These are phyloP conservation scores for Hypoxylon lenormandii DNA, from an alignment of 495 filamentous ascomycete species.

Conservation along the genomic window DNA sequence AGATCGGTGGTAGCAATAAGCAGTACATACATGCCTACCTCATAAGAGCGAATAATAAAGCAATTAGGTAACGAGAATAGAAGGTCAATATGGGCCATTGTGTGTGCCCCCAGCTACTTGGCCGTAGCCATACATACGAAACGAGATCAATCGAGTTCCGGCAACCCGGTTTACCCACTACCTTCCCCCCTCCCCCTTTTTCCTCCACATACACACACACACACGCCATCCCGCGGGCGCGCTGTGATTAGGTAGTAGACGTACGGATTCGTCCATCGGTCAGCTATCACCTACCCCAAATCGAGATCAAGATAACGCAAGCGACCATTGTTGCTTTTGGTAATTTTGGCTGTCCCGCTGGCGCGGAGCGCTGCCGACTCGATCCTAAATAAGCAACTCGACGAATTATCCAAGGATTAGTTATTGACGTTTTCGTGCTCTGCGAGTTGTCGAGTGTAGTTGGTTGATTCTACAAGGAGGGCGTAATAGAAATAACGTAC, in stretches of 20 bases:
- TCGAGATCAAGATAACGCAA: slow-evolving; percentile 39
- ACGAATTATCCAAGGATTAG: background rate
- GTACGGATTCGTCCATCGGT: slow-evolving; percentile 38
- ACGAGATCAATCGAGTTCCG: slow-evolving; percentile 1
- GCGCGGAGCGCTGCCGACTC: slow-evolving; percentile 12
- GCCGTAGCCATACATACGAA: background rate
- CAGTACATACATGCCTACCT: too few species aligned
- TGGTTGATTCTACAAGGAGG: too few species aligned
- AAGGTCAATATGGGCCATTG: background rate
- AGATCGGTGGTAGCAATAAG: background rate
- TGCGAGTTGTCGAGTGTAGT: too few species aligned
- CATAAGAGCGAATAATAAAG: background rate
- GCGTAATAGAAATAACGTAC: too few species aligned
- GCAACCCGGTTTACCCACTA: slow-evolving; percentile 19
- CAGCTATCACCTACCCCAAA: slow-evolving; percentile 24
- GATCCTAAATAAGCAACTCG: background rate
- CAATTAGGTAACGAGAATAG: background rate
- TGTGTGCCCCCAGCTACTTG: too few species aligned
- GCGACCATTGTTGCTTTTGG: slow-evolving; percentile 7
- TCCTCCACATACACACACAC: background rate
- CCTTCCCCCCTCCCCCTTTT: background rate
- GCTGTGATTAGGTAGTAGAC: too few species aligned
- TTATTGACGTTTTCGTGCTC: too few species aligned
- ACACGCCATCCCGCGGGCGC: background rate
- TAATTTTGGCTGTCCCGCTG: background rate